Conservation (phyloP, 1,284 basidiomycete genomes). For the Sanghuangporus weigelae region DNA sequence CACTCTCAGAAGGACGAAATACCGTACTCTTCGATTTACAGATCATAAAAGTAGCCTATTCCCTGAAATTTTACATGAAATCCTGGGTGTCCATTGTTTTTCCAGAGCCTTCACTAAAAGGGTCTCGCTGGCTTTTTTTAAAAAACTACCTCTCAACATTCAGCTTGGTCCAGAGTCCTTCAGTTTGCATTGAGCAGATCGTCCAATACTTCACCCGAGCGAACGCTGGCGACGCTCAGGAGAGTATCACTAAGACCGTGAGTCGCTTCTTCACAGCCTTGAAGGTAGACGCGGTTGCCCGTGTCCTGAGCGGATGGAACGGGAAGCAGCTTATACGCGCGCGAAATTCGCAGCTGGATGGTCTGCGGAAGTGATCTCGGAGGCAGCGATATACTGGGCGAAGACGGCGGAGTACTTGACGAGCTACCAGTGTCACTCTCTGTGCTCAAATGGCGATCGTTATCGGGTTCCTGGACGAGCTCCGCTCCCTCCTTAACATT, state of each 20-base stretch:
- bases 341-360: conserved; percentile 38
- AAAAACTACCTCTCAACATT: neutral
- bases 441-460: neutral
- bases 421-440: conserved; percentile 1
- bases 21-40: too few relatives aligned
- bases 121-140: neutral
- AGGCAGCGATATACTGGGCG: conserved; percentile 24
- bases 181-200: conserved; percentile 27
- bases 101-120: neutral
- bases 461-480: neutral
- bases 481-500: neutral
- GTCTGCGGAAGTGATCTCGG: conserved; percentile 19
- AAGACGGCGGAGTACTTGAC: conserved; percentile 27
- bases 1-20: too few relatives aligned
- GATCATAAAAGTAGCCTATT: neutral
- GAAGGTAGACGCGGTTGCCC: conserved; percentile 45
- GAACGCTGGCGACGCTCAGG: conserved; percentile 44
- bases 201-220: conserved; percentile 45
- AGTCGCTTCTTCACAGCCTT: conserved; percentile 51
- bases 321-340: conserved; percentile 42
- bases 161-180: neutral
- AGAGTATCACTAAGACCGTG: conserved; percentile 57
- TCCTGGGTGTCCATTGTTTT: neutral
- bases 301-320: conserved; percentile 23
- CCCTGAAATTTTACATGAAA: neutral